A percentile compares a stretch with the other conserved stretches of the same genome.
These are phyloP conservation scores for Calycina marina DNA, from an alignment of 2,329 filamentous ascomycete species.

Conservation along the genomic window DNA sequence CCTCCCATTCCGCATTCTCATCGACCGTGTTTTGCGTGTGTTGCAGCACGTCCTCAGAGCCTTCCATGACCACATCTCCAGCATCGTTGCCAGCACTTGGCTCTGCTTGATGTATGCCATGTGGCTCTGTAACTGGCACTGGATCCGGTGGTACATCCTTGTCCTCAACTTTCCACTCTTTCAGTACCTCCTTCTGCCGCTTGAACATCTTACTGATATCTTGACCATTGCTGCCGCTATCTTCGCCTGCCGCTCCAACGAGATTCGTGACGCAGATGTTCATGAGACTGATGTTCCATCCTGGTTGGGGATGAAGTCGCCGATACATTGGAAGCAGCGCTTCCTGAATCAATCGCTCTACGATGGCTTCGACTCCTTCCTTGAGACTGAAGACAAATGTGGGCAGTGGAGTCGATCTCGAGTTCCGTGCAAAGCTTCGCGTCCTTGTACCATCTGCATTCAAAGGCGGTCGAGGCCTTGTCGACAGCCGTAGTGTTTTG, in stretches of 20 bases:
- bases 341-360: slow-evolving; percentile 55
- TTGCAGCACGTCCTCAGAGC: slow-evolving; percentile 17
- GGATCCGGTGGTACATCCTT: slow-evolving; percentile 21
- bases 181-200: slow-evolving; percentile 53
- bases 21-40: slow-evolving; percentile 13
- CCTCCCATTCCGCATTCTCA: slow-evolving; percentile 14
- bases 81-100: slow-evolving; percentile 20
- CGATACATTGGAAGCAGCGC: slow-evolving; percentile 57
- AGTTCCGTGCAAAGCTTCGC: slow-evolving; percentile 54
- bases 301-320: slow-evolving; percentile 51
- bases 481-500: slow-evolving; percentile 67
- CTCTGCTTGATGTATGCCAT: slow-evolving; percentile 9
- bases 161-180: slow-evolving; percentile 48
- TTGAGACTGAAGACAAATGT: slow-evolving; percentile 55
- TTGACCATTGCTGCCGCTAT: slow-evolving; percentile 39
- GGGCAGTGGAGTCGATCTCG: slow-evolving; percentile 60
- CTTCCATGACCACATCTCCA: slow-evolving; percentile 6
- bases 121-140: neutral
- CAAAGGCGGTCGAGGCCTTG: slow-evolving; percentile 43
- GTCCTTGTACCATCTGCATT: slow-evolving; percentile 37
- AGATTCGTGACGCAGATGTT: slow-evolving; percentile 87
- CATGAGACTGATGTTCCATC: slow-evolving; percentile 70
- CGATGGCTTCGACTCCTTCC: slow-evolving; percentile 42
- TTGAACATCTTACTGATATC: slow-evolving; percentile 78
- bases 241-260: slow-evolving; percentile 34